Evolutionary conservation across 169 alveolate species (phyloP).

Genomic region (Cryptosporidium canis): DNA sequence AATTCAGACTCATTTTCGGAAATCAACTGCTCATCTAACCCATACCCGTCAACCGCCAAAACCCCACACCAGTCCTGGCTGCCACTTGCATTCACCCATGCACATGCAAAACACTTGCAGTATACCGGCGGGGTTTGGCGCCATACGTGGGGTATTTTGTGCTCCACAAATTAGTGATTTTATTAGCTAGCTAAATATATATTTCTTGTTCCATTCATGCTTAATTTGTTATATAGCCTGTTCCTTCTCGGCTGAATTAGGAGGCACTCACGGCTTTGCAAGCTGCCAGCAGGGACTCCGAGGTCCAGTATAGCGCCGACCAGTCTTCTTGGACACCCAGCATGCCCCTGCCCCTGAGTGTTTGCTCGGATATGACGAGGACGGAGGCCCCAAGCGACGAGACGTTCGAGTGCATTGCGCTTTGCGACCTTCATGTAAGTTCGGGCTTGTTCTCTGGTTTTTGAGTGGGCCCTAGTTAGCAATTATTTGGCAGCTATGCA

Average conservation of each 20-base stretch:
- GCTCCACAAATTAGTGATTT: neutral
- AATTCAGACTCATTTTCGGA: slow-evolving; percentile 42
- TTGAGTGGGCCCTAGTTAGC: neutral
- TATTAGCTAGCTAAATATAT: neutral
- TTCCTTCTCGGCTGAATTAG: neutral
- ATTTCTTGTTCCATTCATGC: neutral
- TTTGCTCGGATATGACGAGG: too few relatives aligned
- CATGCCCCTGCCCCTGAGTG: too few relatives aligned
- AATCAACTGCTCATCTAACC: slow-evolving; percentile 27
- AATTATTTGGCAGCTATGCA: too few relatives aligned
- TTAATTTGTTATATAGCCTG: neutral
- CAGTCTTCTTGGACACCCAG: too few relatives aligned
- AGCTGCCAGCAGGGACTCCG: too few relatives aligned
- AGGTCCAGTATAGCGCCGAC: too few relatives aligned
- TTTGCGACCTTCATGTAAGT: neutral
- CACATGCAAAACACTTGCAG: slow-evolving; percentile 12
- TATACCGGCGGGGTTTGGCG: slow-evolving; percentile 4
- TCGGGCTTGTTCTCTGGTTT: neutral
- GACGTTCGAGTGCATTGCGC: neutral
- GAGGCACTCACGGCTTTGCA: too few relatives aligned
- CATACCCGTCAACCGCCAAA: neutral
- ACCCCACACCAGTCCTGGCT: neutral
- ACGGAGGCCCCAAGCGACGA: neutral
- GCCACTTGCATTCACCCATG: neutral
- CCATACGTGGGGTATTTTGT: neutral